A percentile compares a stretch with the other conserved stretches of the same genome.
phyloP scores from a whole-genome alignment of 2,329 filamentous ascomycete species.

The Cylindrodendrum hubeiense region DNA sequence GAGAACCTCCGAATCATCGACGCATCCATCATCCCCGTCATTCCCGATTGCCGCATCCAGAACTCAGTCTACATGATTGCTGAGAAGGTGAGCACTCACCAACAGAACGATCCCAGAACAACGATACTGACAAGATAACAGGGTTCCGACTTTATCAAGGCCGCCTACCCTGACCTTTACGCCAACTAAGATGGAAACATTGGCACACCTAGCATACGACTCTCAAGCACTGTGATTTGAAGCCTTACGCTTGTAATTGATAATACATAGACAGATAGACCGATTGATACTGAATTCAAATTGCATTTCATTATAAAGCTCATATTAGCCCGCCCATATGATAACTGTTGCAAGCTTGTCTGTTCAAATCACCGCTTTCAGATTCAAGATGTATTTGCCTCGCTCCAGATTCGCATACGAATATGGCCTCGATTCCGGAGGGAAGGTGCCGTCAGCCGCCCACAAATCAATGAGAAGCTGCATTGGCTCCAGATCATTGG shows the following conservation, averaged over 20 bases:
- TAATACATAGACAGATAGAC: background rate
- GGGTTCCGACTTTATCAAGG: slow-evolving; percentile 29
- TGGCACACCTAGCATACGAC: background rate
- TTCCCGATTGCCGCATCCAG: slow-evolving; percentile 69
- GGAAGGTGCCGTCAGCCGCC: slow-evolving; percentile 87
- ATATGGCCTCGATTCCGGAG: slow-evolving; percentile 75
- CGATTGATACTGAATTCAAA: background rate
- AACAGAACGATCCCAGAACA: background rate
- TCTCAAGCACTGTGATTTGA: background rate
- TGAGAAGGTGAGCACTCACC: slow-evolving; percentile 58
- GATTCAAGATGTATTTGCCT: slow-evolving; percentile 10
- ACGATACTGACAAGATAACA: background rate
- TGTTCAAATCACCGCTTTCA: background rate
- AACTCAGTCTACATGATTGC: slow-evolving; percentile 71
- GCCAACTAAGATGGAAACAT: background rate
- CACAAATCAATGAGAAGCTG: slow-evolving; percentile 91
- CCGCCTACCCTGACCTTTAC: slow-evolving; percentile 6
- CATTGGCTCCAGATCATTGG: slow-evolving; percentile 93
- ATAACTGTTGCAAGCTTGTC: background rate
- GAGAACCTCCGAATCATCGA: slow-evolving; percentile 67
- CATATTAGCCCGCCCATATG: background rate
- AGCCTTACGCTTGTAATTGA: too few species aligned
- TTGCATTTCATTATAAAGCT: background rate
- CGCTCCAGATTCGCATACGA: slow-evolving; percentile 68
- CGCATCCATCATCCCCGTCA: slow-evolving; percentile 68